Evolutionary conservation across 148 eudicot species (phyloP), one percentile per base, ranked within the genome.

Genomic region (Linanthus parryae): DNA sequence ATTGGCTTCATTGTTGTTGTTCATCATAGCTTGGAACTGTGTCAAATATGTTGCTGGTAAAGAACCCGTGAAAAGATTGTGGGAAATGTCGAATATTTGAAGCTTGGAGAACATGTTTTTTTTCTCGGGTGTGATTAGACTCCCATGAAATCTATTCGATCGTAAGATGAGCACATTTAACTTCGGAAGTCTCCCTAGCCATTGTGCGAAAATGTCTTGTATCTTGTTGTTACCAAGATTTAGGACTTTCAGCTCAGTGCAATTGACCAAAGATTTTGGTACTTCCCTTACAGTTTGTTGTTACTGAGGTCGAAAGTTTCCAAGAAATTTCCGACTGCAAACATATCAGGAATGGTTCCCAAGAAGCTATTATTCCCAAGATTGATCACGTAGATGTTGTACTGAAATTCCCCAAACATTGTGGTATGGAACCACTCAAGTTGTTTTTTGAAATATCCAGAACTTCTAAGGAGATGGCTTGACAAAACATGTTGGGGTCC

Each of bases 391-490:
- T 12, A 5, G 24, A 46, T 23, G 4, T 10, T 19, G 31, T 46
- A 46, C n/a, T n/a, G n/a, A n/a, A n/a, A n/a, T n/a, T n/a, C n/a
- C n/a, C n/a, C n/a, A n/a, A n/a, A n/a, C n/a, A n/a, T n/a, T n/a
- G n/a, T n/a, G n/a, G n/a, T n/a, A n/a, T n/a, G n/a, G n/a, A n/a
- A 44, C 48, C 48, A 44, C 27, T 44, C n/a, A 73, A 60, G 7
- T 14, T 35, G 33, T 73, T 68, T 31, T 59, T 51, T 40, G 62
- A 47, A 38, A 67, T 12, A 22, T 58, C 73, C 24, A 67, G 66
- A 24, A 58, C 22, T 27, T 43, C 21, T 12, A 73, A 56, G 54
- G 31, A 41, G 7, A 20, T 45, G 35, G 59, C 1, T 5, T 21
- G 24, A 26, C 73, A 61, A 3, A 67, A 11, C 11, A 39, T 59